Evolutionary conservation across 1,139 yeast species (phyloP), one percentile per base, ranked within the genome.

Genomic region (Saccharomycopsis hybrid): DNA sequence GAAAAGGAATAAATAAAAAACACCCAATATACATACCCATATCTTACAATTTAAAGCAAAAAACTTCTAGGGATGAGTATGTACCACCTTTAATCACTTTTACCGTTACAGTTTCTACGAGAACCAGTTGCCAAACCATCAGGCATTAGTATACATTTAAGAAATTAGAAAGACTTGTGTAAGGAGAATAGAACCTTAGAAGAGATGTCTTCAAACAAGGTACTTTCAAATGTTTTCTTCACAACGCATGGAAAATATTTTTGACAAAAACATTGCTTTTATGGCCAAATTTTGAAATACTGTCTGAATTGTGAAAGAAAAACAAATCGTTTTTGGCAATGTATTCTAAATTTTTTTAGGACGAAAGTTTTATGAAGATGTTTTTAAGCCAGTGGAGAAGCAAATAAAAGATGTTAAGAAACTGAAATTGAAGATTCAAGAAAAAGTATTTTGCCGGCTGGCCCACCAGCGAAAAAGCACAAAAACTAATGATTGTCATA

Each of bases 121-220:
- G 99, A 1, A 92, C 98, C n/a, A 61, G 73, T 87, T 46, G 97
- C 96, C 1, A 76, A 86, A 55, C 84, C 92, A 0, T 68, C 90
- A 62, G 83, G 83, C 90, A 0, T 80, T 88, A 18, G 89, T 96
- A 0, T 90, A 88, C 61, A 90, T n/a, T 94, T 96, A 96, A 85
- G 7, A 82, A 81, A 57, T 75, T 94, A 51, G 76, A 80, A 5
- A 76, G 99, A 60, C 63, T 69, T 7, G 73, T 77, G 50, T 98
- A 92, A 65, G 88, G 89, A 1, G 84, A 85, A 43, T 92, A 96
- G 96, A 78, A 77, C 41, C 65, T 90, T 49, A 81, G 76, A 1
- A 77, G 77, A 56, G 64, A 66, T 39, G 85, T 85, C 60, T 84
- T 92, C 62, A 75, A 73, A 35, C 55, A 85, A 36, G 75, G 73